phyloP scores from a whole-genome alignment of 2,329 filamentous ascomycete genomes.

The Colletotrichum gigasporum region DNA sequence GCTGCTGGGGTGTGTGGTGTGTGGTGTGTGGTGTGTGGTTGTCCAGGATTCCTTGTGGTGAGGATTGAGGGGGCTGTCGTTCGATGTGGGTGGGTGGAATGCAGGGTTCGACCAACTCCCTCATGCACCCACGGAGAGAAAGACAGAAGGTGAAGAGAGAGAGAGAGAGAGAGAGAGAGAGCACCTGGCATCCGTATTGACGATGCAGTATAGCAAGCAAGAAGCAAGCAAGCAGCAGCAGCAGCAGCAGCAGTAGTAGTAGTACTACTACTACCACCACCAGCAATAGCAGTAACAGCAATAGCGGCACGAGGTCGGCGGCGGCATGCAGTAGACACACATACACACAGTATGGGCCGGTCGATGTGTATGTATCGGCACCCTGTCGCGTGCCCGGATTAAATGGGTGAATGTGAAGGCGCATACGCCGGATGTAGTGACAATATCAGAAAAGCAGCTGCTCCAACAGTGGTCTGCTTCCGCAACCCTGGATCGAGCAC shows the following conservation, averaged over 20 bases:
- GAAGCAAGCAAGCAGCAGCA: background rate
- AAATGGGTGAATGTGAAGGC: slow-evolving; percentile 6
- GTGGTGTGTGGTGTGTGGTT: background rate
- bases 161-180: too few species aligned
- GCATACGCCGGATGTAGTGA: slow-evolving; percentile 1
- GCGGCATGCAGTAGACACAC: background rate
- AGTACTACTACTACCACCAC: background rate
- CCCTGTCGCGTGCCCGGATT: slow-evolving; percentile 23
- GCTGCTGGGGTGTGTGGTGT: slow-evolving; percentile 1
- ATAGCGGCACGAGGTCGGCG: background rate
- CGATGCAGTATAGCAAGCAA: background rate
- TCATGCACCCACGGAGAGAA: slow-evolving; percentile 12
- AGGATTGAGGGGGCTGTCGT: slow-evolving; percentile 22
- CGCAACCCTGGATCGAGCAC: background rate
- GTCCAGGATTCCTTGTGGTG: slow-evolving; percentile 15
- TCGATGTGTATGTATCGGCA: too few species aligned
- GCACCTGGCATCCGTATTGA: background rate
- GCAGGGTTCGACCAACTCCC: background rate
- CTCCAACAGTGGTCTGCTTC: background rate
- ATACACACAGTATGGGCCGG: too few species aligned
- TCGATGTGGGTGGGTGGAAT: slow-evolving; percentile 12
- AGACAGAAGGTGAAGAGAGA: background rate
- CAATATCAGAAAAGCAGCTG: background rate
- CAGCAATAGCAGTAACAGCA: background rate
- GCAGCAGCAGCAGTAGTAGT: background rate